Percentiles rank a stretch among this genome's conserved stretches.
These are phyloP conservation scores for Cystobasidium tubakii DNA, from an alignment of 768 basidiomycete species.

Conservation along the genomic window DNA sequence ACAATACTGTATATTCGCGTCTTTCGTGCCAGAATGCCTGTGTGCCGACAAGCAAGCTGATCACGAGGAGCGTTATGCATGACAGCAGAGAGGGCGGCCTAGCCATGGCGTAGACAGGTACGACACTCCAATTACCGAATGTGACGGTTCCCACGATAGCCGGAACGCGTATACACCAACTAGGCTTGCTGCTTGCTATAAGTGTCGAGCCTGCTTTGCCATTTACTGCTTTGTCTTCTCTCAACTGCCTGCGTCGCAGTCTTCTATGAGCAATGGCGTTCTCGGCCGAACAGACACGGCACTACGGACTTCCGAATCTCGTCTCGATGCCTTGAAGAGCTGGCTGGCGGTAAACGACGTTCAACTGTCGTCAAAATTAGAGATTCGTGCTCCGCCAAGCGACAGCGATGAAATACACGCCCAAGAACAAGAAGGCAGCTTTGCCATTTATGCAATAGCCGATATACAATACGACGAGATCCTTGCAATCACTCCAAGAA, in stretches of 20 bases:
- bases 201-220: neutral
- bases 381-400: neutral
- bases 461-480: neutral
- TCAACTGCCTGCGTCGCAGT: neutral
- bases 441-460: neutral
- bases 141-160: too few species aligned
- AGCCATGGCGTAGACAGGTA: neutral
- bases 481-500: constrained; percentile 47
- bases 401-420: neutral
- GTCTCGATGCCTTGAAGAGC: neutral
- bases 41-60: constrained; percentile 17
- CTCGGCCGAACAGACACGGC: neutral
- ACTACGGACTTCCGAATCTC: neutral
- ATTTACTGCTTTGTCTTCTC: neutral
- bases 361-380: constrained; percentile 34
- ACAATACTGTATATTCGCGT: constrained; percentile 16
- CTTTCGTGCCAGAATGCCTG: constrained; percentile 14
- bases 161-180: too few species aligned
- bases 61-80: neutral
- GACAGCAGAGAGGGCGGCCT: neutral
- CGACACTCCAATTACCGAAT: too few species aligned
- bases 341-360: constrained; percentile 39
- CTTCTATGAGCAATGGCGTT: neutral
- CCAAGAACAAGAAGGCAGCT: constrained; percentile 3
- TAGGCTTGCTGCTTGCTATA: neutral